These are phyloP conservation scores for Cryptococcus hybrid DNA, from an alignment of 1,284 basidiomycete species.

Conservation along the genomic window DNA sequence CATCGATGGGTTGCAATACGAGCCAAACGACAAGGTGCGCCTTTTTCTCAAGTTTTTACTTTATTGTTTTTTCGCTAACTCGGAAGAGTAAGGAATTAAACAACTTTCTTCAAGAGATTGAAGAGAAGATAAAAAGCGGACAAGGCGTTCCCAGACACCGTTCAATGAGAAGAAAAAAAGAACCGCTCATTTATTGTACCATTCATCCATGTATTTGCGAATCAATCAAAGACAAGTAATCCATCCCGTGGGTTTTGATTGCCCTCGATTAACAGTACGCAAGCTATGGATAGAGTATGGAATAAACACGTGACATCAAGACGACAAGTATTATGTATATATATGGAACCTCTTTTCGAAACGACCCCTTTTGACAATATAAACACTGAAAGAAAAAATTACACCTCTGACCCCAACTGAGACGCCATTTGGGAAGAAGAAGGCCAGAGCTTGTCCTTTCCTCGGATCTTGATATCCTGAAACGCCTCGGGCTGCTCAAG, in stretches of 20 bases:
- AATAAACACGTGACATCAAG: too few relatives aligned
- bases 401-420: background rate
- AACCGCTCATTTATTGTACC: too few relatives aligned
- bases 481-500: constrained; percentile 71
- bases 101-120: constrained; percentile 40
- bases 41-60: constrained; percentile 23
- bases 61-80: background rate
- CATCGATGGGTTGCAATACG: constrained; percentile 80
- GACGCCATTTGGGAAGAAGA: constrained; percentile 2
- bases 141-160: background rate
- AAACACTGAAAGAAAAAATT: too few relatives aligned
- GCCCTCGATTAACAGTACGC: too few relatives aligned
- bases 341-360: too few relatives aligned
- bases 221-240: too few relatives aligned
- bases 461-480: constrained; percentile 79
- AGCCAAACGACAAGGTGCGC: constrained; percentile 72
- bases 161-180: background rate
- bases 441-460: constrained; percentile 70
- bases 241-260: too few relatives aligned
- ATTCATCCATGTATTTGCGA: too few relatives aligned
- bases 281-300: too few relatives aligned
- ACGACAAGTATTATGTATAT: too few relatives aligned
- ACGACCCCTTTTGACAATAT: too few relatives aligned
- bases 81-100: constrained; percentile 32
- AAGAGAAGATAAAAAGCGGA: constrained; percentile 28